phyloP scores from a whole-genome alignment of 2,329 filamentous ascomycete species.

The Coccinonectria pachysandricola region DNA sequence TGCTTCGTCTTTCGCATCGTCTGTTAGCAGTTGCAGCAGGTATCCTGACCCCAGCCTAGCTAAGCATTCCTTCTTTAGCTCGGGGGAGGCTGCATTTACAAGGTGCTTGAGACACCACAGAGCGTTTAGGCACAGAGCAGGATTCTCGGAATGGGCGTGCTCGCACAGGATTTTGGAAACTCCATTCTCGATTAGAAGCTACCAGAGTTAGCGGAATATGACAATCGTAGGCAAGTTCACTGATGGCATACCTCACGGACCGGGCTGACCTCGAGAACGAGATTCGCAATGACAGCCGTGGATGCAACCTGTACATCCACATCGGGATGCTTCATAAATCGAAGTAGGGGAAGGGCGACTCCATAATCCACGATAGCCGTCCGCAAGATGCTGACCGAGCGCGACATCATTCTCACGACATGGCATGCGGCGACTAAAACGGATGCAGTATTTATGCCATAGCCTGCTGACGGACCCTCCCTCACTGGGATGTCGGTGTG shows the following conservation, averaged over 20 bases:
- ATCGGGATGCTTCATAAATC: slow-evolving; percentile 63
- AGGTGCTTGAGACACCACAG: slow-evolving; percentile 93
- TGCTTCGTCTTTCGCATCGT: slow-evolving; percentile 46
- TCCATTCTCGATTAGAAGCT: slow-evolving; percentile 64
- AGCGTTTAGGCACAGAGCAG: slow-evolving; percentile 72
- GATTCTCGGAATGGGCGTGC: slow-evolving; percentile 71
- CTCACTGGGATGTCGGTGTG: slow-evolving; percentile 22
- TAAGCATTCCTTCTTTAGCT: slow-evolving; percentile 66
- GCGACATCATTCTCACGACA: slow-evolving; percentile 67
- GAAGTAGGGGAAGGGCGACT: slow-evolving; percentile 66
- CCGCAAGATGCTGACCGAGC: slow-evolving; percentile 73
- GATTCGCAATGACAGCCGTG: slow-evolving; percentile 73
- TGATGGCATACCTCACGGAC: slow-evolving; percentile 84
- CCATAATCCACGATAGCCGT: slow-evolving; percentile 82
- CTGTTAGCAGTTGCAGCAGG: slow-evolving; percentile 68
- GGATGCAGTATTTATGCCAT: slow-evolving; percentile 62
- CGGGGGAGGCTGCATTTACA: slow-evolving; percentile 59
- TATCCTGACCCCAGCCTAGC: slow-evolving; percentile 69
- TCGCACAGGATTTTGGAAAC: slow-evolving; percentile 70
- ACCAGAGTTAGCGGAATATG: slow-evolving; percentile 12
- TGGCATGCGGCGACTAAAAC: slow-evolving; percentile 82
- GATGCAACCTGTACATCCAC: slow-evolving; percentile 77
- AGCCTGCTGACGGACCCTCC: slow-evolving; percentile 31
- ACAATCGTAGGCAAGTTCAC: too few species aligned
- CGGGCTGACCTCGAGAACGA: slow-evolving; percentile 81